A percentile compares a stretch with the other conserved stretches of the same genome.
Conservation (phyloP, 1,284 basidiomycete genomes). For the Pyrrhoderma lamaoense region DNA sequence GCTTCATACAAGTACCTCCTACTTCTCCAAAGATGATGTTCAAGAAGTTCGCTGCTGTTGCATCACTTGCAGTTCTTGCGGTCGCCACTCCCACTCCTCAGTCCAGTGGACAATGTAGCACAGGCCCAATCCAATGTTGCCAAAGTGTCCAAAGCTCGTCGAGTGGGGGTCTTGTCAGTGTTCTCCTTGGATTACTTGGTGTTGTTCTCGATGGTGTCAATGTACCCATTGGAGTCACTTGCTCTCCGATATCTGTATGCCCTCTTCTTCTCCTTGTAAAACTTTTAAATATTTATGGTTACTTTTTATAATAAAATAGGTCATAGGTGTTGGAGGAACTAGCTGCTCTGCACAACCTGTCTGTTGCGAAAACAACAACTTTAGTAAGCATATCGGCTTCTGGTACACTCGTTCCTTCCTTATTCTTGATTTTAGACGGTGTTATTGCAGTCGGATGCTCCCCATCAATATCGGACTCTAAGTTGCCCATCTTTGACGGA, state of each 20-base stretch:
- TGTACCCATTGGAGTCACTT: constrained; percentile 10
- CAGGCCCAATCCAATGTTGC: constrained; percentile 15
- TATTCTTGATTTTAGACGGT: constrained; percentile 21
- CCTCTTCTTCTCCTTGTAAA: too few relatives aligned
- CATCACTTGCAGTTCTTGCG: constrained; percentile 14
- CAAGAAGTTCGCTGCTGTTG: constrained; percentile 9
- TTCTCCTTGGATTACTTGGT: constrained; percentile 8
- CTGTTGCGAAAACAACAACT: constrained; percentile 25
- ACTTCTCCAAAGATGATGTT: neutral
- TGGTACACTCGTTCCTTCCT: neutral
- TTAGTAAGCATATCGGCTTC: constrained; percentile 6
- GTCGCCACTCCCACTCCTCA: constrained; percentile 13
- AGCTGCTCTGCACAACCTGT: constrained; percentile 24
- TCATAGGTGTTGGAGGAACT: constrained; percentile 14
- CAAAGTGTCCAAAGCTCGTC: neutral
- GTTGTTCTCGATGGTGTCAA: constrained; percentile 9
- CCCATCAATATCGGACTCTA: constrained; percentile 25
- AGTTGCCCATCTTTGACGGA: neutral
- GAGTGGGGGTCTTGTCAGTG: neutral
- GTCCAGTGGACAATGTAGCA: constrained; percentile 10
- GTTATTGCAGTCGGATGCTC: constrained; percentile 26
- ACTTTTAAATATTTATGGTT: too few relatives aligned
- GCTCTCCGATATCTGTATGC: constrained; percentile 8
- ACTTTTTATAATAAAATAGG: neutral
- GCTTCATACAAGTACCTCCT: neutral